phyloP scores from a whole-genome alignment of 192 early-diverging fungal genomes.

The Gigaspora rosea region DNA sequence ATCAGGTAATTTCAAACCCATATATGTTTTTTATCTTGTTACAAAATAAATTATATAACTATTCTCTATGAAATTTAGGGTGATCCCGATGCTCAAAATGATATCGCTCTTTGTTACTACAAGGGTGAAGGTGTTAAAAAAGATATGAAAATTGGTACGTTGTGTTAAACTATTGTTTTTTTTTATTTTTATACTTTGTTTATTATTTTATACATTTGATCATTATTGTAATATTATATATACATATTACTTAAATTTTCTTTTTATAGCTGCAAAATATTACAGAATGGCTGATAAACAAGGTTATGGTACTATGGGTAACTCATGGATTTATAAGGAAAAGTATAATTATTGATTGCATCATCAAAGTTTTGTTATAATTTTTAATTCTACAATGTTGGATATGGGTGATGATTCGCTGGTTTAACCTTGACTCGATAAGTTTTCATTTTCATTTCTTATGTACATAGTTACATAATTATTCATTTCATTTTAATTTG shows the following conservation, averaged over 20 bases:
- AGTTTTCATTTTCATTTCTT: no score
- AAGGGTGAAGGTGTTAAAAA: constrained; percentile 78
- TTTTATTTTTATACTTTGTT: not conserved
- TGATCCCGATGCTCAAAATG: constrained; percentile 79
- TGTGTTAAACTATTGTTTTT: not conserved
- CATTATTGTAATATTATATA: not conserved
- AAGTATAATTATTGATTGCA: constrained; percentile 58
- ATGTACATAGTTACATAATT: no score
- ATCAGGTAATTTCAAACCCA: constrained; percentile 43
- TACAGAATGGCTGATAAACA: constrained; percentile 71
- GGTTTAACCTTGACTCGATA: no score
- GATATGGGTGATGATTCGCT: no score
- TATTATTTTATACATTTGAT: no score
- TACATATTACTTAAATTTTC: not conserved
- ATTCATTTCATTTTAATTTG: no score
- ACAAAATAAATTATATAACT: not conserved
- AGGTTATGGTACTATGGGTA: constrained; percentile 70
- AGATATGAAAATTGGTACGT: constrained; percentile 54
- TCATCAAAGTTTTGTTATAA: no score
- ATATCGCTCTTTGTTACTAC: constrained; percentile 71
- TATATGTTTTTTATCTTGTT: not conserved
- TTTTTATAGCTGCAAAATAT: constrained; percentile 73
- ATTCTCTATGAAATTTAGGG: constrained; percentile 42
- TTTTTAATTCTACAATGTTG: no score
- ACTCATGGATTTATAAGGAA: constrained; percentile 81